phyloP scores from a whole-genome alignment of 257 asterid genomes.

The Ocimum tenuiflorum region DNA sequence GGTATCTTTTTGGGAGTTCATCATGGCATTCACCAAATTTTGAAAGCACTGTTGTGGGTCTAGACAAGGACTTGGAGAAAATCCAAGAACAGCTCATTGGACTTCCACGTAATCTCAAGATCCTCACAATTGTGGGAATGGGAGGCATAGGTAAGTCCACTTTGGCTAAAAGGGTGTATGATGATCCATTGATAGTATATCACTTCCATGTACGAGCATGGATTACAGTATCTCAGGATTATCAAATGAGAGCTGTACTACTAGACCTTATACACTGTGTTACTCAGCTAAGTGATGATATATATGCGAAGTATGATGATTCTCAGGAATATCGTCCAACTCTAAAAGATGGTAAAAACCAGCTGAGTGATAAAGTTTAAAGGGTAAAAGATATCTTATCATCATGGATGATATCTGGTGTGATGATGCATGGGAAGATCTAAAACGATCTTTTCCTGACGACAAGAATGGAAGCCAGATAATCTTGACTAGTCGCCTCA shows the following conservation, averaged over 20 bases:
- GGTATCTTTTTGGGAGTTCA: slow-evolving; percentile 1
- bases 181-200: slow-evolving; percentile 22
- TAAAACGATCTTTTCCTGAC: slow-evolving; percentile 32
- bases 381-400: slow-evolving; percentile 30
- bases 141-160: slow-evolving; percentile 32
- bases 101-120: slow-evolving; percentile 6
- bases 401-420: slow-evolving; percentile 36
- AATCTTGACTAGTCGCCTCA: slow-evolving; percentile 28
- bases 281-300: slow-evolving; percentile 12
- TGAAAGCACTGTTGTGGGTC: slow-evolving; percentile 22
- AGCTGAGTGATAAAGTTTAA: slow-evolving; percentile 22
- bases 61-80: slow-evolving; percentile 22
- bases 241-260: slow-evolving; percentile 15
- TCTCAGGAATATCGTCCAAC: slow-evolving; percentile 3
- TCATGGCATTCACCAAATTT: slow-evolving; percentile 1
- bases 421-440: slow-evolving; percentile 19
- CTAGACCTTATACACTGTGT: slow-evolving; percentile 20
- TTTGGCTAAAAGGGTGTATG: slow-evolving; percentile 28
- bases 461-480: slow-evolving; percentile 33
- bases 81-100: slow-evolving; percentile 21
- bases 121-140: slow-evolving; percentile 29
- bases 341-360: slow-evolving; percentile 10
- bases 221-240: slow-evolving; percentile 30
- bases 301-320: slow-evolving; percentile 8
- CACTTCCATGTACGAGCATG: slow-evolving; percentile 31